These are phyloP conservation scores for Ophiosphaerella herpotricha DNA, from an alignment of 2,329 filamentous ascomycete genomes.

Conservation along the genomic window DNA sequence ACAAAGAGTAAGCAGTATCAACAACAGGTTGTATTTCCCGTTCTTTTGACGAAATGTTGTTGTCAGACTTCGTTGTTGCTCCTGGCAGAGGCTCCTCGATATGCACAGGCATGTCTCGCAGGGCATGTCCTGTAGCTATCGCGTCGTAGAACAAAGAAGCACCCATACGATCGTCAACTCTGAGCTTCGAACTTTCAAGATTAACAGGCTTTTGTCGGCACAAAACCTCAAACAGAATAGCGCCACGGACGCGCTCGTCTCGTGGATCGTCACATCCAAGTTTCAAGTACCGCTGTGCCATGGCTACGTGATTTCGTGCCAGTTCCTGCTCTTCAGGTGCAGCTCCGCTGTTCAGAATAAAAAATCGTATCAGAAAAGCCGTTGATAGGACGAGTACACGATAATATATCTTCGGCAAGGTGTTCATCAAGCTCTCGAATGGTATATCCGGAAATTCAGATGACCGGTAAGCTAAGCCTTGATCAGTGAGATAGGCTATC, in stretches of 20 bases:
- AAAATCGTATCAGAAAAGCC: constrained; percentile 28
- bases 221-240: constrained; percentile 17
- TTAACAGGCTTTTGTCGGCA: constrained; percentile 22
- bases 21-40: background rate
- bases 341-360: constrained; percentile 23
- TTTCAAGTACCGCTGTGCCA: constrained; percentile 23
- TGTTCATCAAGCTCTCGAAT: constrained; percentile 5
- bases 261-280: constrained; percentile 6
- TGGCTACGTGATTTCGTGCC: constrained; percentile 29
- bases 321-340: constrained; percentile 25
- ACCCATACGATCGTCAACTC: constrained; percentile 24
- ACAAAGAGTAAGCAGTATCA: background rate
- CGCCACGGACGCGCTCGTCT: constrained; percentile 20
- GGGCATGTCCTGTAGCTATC: constrained; percentile 19
- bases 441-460: constrained; percentile 12
- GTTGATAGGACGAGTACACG: constrained; percentile 21
- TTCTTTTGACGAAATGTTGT: background rate
- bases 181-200: constrained; percentile 19
- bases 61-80: background rate
- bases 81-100: constrained; percentile 10
- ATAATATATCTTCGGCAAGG: constrained; percentile 25
- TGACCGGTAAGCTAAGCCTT: constrained; percentile 16
- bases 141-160: constrained; percentile 25
- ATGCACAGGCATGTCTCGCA: constrained; percentile 14
- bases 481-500: constrained; percentile 22